Evolutionary conservation across 2,329 filamentous ascomycete species (phyloP), one percentile per base, ranked within the genome.

Genomic region (Calonectria ilicicola): DNA sequence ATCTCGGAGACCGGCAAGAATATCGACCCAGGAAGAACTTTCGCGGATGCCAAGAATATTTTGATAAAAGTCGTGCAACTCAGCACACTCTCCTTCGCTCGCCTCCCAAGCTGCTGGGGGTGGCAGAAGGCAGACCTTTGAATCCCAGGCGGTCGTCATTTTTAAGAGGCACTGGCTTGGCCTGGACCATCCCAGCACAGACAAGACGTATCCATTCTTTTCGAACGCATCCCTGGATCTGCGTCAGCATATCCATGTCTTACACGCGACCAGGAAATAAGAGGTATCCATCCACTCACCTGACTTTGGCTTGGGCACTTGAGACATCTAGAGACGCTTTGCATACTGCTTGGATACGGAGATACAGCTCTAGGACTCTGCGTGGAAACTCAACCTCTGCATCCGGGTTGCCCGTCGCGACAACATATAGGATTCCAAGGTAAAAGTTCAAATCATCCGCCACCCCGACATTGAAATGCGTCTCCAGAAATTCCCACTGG

Each of bases 361-460:
- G 75, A 53, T 79, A 79, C 2, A 79, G 68, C 23, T 79, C 77
- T 71, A 79, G 6, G 19, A 79, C 70, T n/a, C 77, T 73, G 21
- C 72, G 77, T 0, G 77, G 77, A 62, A 76, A 79, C 46, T 77
- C 71, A 51, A 78, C 74, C 7, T 69, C 35, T 10, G 74, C 2
- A 46, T 67, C 23, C 8, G 66, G 64, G 5, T 78, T 78, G 12
- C 71, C 62, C 21, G 73, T 58, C 46, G 71, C 71, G 60, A 78
- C 42, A 44, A 71, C 64, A 32, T 71, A 68, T 65, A 79, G 46
- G 67, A 79, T 76, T 29, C 78, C 77, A n/a, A 79, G 67, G 58
- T 75, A 79, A 21, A 79, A 79, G 42, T 78, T 70, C 10, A 79
- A 35, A 6, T 78, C 70, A 19, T 78, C 75, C 29, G 67, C 73